These are phyloP conservation scores for Geoglossum glabrum DNA, from an alignment of 495 filamentous ascomycete species.

Conservation along the genomic window DNA sequence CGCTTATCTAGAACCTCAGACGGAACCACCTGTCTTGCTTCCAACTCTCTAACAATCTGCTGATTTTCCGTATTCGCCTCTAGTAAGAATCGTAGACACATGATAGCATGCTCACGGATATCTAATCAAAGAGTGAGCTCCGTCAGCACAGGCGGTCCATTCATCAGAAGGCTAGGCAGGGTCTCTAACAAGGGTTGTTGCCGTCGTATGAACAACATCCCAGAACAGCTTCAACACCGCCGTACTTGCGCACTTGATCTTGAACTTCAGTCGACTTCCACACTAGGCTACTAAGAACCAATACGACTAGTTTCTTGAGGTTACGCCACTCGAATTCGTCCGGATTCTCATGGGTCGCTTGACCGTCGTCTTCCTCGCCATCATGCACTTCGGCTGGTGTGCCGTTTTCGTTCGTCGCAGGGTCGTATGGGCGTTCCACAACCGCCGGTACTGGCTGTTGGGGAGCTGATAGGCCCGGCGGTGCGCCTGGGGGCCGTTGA, in stretches of 20 bases:
- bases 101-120: slow-evolving; percentile 75
- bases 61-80: slow-evolving; percentile 70
- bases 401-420: slow-evolving; percentile 6
- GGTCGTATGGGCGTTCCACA: slow-evolving; percentile 38
- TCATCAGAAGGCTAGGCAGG: background rate
- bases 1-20: slow-evolving; percentile 6
- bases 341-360: slow-evolving; percentile 41
- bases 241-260: slow-evolving; percentile 59
- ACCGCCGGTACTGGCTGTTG: slow-evolving; percentile 22
- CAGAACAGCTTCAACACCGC: slow-evolving; percentile 68
- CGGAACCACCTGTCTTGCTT: slow-evolving; percentile 3
- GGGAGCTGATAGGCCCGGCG: slow-evolving; percentile 8
- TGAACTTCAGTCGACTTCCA: slow-evolving; percentile 65
- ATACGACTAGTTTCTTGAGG: slow-evolving; percentile 76
- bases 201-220: slow-evolving; percentile 73
- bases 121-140: slow-evolving; percentile 12
- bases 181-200: slow-evolving; percentile 43
- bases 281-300: slow-evolving; percentile 67
- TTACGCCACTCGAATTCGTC: slow-evolving; percentile 85
- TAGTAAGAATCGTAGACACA: slow-evolving; percentile 74
- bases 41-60: slow-evolving; percentile 45
- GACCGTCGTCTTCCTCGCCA: background rate
- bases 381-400: slow-evolving; percentile 33
- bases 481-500: slow-evolving; percentile 14
- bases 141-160: background rate